Conservation (phyloP, 176 grass and related monocot genomes). For the Neostapfia colusana region DNA sequence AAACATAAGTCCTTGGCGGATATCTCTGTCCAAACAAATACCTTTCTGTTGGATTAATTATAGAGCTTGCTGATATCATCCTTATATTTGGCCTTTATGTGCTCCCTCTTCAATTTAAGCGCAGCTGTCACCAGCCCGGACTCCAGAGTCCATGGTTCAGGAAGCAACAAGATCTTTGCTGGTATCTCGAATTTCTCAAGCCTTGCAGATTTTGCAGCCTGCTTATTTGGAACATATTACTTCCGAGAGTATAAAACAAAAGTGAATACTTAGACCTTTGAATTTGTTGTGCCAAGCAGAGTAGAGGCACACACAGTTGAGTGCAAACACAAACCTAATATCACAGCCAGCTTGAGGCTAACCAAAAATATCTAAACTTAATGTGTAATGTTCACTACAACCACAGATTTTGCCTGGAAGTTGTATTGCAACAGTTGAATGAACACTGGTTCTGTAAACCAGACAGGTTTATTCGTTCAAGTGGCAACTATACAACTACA, state of each 20-base stretch:
- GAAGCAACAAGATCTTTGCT: slow-evolving; percentile 57
- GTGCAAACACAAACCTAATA: neutral
- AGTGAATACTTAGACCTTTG: neutral
- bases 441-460: neutral
- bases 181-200: slow-evolving; percentile 76
- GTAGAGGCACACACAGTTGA: too few relatives aligned
- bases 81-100: slow-evolving; percentile 69
- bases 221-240: slow-evolving; percentile 1
- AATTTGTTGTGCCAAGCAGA: neutral
- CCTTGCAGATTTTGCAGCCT: slow-evolving; percentile 56
- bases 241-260: neutral
- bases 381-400: neutral
- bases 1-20: neutral
- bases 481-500: neutral
- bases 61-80: slow-evolving; percentile 54
- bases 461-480: neutral
- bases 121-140: slow-evolving; percentile 75
- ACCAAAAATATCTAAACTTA: neutral
- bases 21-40: neutral
- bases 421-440: neutral
- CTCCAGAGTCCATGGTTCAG: slow-evolving; percentile 80
- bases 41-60: slow-evolving; percentile 24
- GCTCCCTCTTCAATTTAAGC: slow-evolving; percentile 77
- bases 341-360: neutral
- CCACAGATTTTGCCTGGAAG: neutral